Conservation (phyloP, 129 eudicot genomes). For the Gnaphalium uliginosum region DNA sequence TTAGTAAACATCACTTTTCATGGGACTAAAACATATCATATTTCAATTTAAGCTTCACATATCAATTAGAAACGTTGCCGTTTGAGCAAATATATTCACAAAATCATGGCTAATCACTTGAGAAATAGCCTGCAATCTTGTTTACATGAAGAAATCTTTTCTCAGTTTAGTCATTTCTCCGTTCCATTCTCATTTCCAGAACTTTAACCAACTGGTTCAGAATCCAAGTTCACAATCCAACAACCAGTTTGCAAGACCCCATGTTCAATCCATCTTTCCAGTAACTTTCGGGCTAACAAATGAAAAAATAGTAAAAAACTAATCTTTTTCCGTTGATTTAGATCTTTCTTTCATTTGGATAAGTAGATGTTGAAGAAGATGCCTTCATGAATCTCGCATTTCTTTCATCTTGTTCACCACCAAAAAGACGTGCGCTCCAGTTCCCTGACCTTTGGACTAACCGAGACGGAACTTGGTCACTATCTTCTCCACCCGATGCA, state of each 20-base stretch:
- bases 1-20: background rate
- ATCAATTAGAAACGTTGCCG: constrained; percentile 13
- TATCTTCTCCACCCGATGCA: constrained; percentile 98
- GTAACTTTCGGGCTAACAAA: constrained; percentile 34
- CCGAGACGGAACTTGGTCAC: constrained; percentile 83
- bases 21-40: background rate
- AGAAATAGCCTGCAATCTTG: constrained; percentile 35
- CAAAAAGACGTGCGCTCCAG: constrained; percentile 67
- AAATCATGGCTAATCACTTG: constrained; percentile 32
- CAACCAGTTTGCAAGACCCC: constrained; percentile 22
- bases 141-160: constrained; percentile 33
- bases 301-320: constrained; percentile 42
- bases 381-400: constrained; percentile 44
- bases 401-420: constrained; percentile 54
- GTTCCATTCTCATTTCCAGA: constrained; percentile 9
- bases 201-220: background rate
- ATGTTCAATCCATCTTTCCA: constrained; percentile 19
- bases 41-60: constrained; percentile 16
- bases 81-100: constrained; percentile 38
- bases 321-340: constrained; percentile 23
- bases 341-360: constrained; percentile 48
- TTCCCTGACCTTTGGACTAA: constrained; percentile 48
- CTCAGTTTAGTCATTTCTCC: constrained; percentile 22
- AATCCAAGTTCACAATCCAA: constrained; percentile 17
- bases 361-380: constrained; percentile 48